Evolutionary conservation across 768 basidiomycete species (phyloP).

Genomic region (Lentinula detonsa): DNA sequence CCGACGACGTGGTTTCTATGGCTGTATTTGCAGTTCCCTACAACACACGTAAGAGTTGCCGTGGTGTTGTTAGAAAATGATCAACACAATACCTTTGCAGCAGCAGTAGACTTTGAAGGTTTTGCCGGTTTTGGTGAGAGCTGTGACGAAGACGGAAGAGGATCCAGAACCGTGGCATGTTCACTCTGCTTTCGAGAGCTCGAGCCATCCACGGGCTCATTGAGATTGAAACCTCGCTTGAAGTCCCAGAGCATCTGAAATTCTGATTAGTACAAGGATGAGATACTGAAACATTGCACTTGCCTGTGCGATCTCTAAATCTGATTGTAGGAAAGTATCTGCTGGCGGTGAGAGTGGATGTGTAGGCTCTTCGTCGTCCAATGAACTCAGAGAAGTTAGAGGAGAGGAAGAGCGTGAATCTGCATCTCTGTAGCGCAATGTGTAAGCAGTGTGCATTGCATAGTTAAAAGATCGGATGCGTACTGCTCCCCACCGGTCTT

Average conservation of each 20-base stretch:
- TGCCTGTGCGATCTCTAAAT: conserved; percentile 58
- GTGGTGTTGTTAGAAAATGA: too few relatives aligned
- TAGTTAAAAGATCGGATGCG: conserved; percentile 7
- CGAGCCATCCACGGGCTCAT: not conserved
- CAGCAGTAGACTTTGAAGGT: not conserved
- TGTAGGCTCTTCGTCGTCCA: conserved; percentile 64
- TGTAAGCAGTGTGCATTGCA: not conserved
- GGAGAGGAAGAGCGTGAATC: conserved; percentile 64
- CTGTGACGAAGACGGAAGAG: not conserved
- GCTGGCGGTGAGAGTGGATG: conserved; percentile 24
- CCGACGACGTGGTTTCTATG: not conserved
- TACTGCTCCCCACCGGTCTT: conserved; percentile 32
- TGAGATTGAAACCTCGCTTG: conserved; percentile 12
- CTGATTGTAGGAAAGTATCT: conserved; percentile 28
- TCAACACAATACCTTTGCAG: not conserved
- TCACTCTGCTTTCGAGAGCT: not conserved
- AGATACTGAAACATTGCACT: conserved; percentile 6
- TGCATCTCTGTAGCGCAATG: conserved; percentile 13
- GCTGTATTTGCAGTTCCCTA: not conserved
- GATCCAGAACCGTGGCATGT: not conserved
- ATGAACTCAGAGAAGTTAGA: conserved; percentile 65
- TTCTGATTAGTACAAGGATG: conserved; percentile 9
- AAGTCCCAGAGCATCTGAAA: conserved; percentile 34
- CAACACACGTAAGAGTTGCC: not conserved
- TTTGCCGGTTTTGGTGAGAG: not conserved